Conservation (phyloP, 352 stramenopile species). For the Phytophthora pisi region DNA sequence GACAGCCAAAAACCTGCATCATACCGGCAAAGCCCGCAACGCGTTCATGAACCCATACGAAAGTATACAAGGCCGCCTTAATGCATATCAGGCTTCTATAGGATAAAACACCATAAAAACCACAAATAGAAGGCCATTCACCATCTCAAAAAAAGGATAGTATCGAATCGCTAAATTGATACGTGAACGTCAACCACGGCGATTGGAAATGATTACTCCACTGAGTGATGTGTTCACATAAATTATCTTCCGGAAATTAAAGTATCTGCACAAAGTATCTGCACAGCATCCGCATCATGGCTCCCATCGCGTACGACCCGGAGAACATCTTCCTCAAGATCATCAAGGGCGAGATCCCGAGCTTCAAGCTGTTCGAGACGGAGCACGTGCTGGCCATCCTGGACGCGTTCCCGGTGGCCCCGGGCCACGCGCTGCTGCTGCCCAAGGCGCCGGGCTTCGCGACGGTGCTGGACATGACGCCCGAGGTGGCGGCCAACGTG, state of each 20-base stretch:
- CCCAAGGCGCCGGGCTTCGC: constrained; percentile 73
- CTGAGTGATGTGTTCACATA: neutral
- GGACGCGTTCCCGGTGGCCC: constrained; percentile 72
- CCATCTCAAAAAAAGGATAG: no score
- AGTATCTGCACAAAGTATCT: neutral
- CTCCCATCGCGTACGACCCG: constrained; percentile 62
- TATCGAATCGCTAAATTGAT: no score
- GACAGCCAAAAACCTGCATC: no score
- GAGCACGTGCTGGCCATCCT: constrained; percentile 86
- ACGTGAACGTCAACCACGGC: no score
- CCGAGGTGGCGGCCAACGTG: constrained; percentile 67
- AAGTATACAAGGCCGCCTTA: no score
- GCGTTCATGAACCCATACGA: no score
- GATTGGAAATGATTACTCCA: no score
- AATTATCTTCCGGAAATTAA: neutral
- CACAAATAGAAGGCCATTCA: no score
- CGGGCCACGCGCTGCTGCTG: constrained; percentile 74
- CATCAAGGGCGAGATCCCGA: constrained; percentile 73
- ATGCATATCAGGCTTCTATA: no score
- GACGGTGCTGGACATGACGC: constrained; percentile 73
- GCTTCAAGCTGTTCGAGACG: constrained; percentile 88
- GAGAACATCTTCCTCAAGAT: constrained; percentile 88
- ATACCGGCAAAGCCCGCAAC: no score
- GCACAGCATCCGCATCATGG: constrained; percentile 23
- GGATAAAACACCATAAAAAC: no score